Evolutionary conservation across 2,329 filamentous ascomycete species (phyloP).

Genomic region (Epichloe gansuensis): DNA sequence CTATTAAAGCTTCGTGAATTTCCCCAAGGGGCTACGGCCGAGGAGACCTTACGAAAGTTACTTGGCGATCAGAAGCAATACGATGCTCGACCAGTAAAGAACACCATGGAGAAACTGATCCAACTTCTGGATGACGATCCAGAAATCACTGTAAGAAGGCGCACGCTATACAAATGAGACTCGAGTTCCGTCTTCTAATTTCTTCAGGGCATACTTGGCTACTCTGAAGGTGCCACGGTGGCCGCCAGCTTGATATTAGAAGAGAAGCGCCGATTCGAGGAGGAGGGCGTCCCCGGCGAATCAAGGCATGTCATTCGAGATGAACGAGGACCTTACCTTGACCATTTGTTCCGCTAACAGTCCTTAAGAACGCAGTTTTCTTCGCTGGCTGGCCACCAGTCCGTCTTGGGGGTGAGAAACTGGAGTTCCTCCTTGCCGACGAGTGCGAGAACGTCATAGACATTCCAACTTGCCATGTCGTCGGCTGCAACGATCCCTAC

Average conservation of each 20-base stretch:
- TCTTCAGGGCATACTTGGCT: slow-evolving; percentile 37
- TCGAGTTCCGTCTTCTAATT: not conserved
- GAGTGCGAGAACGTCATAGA: slow-evolving; percentile 33
- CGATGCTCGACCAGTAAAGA: not conserved
- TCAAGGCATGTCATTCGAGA: slow-evolving; percentile 27
- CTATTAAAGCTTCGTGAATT: not conserved
- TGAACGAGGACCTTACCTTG: too few species aligned
- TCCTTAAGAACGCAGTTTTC: slow-evolving; percentile 21
- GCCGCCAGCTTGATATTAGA: slow-evolving; percentile 38
- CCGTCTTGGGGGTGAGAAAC: slow-evolving; percentile 22
- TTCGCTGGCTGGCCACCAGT: slow-evolving; percentile 40
- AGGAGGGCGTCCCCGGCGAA: not conserved
- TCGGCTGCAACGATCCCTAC: slow-evolving; percentile 44
- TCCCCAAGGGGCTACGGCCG: not conserved
- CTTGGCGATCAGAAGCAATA: not conserved
- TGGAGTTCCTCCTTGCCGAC: slow-evolving; percentile 31
- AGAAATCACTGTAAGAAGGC: slow-evolving; percentile 1
- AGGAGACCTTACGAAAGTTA: not conserved
- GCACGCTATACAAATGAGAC: not conserved
- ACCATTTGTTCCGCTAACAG: not conserved
- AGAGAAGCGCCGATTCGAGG: slow-evolving; percentile 17
- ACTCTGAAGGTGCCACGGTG: slow-evolving; percentile 44
- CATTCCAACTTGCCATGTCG: slow-evolving; percentile 36
- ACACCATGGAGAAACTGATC: not conserved
- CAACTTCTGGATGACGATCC: slow-evolving; percentile 1